Evolutionary conservation across 768 basidiomycete genomes (phyloP), one percentile per base, ranked within the genome.

Genomic region (Mycena vitilis): DNA sequence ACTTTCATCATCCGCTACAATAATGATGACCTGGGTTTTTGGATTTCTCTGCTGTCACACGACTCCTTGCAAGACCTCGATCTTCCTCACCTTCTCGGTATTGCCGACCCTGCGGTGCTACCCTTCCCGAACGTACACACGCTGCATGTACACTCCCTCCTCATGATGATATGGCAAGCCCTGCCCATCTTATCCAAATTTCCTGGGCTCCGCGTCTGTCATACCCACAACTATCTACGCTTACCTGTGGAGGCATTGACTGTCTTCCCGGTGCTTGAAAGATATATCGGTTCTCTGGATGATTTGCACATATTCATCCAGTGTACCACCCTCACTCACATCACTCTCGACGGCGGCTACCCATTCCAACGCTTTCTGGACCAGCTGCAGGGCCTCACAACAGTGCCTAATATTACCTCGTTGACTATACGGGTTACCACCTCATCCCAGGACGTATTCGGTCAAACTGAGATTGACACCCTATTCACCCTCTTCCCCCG

Each of bases 61-160:
- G 44, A 59, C 18, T 23, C 34, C 34, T 34, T 60, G 13, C 30
- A n/a, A 5, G 47, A 60, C 15, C 47, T 60, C 53, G n/a, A 54
- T 5, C 18, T 54, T 38, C n/a, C 36, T 12, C 9, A 54, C 12
- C 36, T 20, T 30, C 16, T 18, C 16, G 30, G 16, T 8, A 2
- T 54, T 1, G 20, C 37, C 53, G 13, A 36, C 9, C 18, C 53
- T 20, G 37, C 5, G 5, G 37, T 38, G 1, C 36, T 5, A n/a
- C 53, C 53, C n/a, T 54, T 54, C n/a, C 53, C 53, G 20, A 38
- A 38, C 36, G 53, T 54, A 20, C 53, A 38, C 1, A 54, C 10
- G 20, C 10, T 54, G 9, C 37, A 18, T 9, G 25, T 54, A 18
- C 36, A 53, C 34, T 7, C 20, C 10, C 30, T 30, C 30, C 30